Conservation (phyloP, 2,329 filamentous ascomycete species). For the Colletotrichum aenigma region DNA sequence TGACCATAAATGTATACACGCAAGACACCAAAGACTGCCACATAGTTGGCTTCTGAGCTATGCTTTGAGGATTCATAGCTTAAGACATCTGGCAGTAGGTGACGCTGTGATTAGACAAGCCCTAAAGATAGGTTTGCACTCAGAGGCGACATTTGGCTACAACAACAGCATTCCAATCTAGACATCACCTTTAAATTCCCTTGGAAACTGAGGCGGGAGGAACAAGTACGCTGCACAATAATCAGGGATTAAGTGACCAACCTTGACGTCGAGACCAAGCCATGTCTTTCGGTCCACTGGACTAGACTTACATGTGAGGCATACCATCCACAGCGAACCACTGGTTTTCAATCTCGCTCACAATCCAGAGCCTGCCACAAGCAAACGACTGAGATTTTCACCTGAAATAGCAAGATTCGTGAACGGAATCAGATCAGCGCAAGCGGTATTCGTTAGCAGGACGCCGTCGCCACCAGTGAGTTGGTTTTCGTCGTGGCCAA, state of each 20-base stretch:
- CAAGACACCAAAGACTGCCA: not conserved
- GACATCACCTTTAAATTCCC: accelerated
- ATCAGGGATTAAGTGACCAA: too few species aligned
- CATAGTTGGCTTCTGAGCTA: accelerated
- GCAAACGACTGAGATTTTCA: accelerated
- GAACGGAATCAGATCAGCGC: not conserved
- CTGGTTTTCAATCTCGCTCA: not conserved
- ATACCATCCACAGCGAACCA: accelerated
- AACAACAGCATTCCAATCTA: accelerated
- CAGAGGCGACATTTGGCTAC: too few species aligned
- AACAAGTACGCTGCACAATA: accelerated
- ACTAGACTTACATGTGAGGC: not conserved
- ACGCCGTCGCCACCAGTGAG: accelerated
- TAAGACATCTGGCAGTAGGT: accelerated
- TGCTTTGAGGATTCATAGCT: accelerated
- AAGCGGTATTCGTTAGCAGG: not conserved
- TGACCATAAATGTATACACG: not conserved
- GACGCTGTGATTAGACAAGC: accelerated
- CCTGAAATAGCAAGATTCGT: not conserved
- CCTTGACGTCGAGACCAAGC: accelerated
- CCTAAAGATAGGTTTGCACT: not conserved
- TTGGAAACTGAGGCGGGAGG: not conserved
- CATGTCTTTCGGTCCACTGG: not conserved
- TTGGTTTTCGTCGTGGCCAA: accelerated
- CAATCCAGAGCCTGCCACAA: accelerated